Conservation (phyloP, 495 filamentous ascomycete species). For the Penicillium herquei region DNA sequence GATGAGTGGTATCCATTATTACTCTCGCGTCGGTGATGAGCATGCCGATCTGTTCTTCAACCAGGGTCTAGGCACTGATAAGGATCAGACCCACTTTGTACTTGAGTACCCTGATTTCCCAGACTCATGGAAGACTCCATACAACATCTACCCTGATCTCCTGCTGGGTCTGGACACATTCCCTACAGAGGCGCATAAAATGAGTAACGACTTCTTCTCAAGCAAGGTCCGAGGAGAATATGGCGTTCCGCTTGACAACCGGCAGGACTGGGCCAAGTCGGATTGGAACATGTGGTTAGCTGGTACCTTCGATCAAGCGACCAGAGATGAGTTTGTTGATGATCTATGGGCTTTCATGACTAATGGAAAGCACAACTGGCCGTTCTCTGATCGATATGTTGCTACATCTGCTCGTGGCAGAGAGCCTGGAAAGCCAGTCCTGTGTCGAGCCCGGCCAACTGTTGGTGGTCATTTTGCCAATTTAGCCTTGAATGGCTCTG, state of each 20-base stretch:
- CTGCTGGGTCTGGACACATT: constrained; percentile 44
- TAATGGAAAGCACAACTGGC: constrained; percentile 47
- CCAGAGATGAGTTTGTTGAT: constrained; percentile 36
- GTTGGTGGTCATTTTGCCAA: constrained; percentile 57
- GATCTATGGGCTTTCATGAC: constrained; percentile 47
- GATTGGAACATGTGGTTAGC: constrained; percentile 53
- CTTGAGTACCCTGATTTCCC: constrained; percentile 38
- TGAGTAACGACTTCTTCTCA: constrained; percentile 41
- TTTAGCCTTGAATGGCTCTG: constrained; percentile 40
- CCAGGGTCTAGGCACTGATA: constrained; percentile 35
- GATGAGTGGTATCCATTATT: constrained; percentile 35
- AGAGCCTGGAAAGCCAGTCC: constrained; percentile 33
- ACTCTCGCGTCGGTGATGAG: constrained; percentile 38
- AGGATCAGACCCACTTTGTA: constrained; percentile 43
- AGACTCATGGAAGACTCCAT: constrained; percentile 40
- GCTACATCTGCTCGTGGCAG: constrained; percentile 36
- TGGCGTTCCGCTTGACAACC: constrained; percentile 43
- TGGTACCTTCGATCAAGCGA: constrained; percentile 29
- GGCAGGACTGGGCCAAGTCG: constrained; percentile 49
- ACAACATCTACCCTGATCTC: constrained; percentile 47
- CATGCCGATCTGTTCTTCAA: constrained; percentile 42
- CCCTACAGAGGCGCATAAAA: constrained; percentile 33
- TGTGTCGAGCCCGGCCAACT: constrained; percentile 54
- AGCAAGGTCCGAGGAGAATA: constrained; percentile 34
- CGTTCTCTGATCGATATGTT: constrained; percentile 48